phyloP scores from a whole-genome alignment of 192 early-diverging fungal genomes.

The Lunasporangiospora selenospora region DNA sequence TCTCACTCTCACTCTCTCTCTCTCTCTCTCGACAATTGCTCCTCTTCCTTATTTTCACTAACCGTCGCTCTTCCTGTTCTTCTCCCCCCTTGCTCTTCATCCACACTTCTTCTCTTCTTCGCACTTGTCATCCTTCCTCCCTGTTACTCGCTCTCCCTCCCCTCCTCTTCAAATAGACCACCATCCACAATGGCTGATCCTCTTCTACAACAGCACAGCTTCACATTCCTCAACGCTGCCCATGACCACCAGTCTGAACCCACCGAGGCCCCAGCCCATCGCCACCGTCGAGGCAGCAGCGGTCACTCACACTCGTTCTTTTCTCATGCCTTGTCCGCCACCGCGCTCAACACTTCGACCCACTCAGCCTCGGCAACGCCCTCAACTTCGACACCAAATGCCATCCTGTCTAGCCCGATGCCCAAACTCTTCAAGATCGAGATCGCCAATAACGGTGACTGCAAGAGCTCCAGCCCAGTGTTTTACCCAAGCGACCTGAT shows the following conservation, averaged over 20 bases:
- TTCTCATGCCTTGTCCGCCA: background rate
- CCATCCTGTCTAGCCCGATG: constrained; percentile 29
- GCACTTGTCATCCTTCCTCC: background rate
- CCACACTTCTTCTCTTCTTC: background rate
- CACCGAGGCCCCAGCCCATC: background rate
- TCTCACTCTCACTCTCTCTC: background rate
- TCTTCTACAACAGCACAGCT: too few relatives aligned
- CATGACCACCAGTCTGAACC: background rate
- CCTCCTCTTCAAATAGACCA: background rate
- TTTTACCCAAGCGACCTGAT: constrained; percentile 46
- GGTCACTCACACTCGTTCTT: constrained; percentile 5
- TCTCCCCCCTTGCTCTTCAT: too few relatives aligned
- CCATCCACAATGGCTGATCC: too few relatives aligned
- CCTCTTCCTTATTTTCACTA: too few relatives aligned
- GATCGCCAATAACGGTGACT: constrained; percentile 41
- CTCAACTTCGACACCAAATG: background rate
- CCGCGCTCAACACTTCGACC: background rate
- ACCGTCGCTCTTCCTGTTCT: background rate
- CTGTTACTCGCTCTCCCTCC: constrained; percentile 6
- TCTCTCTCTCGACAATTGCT: too few relatives aligned
- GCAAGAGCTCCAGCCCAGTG: constrained; percentile 35
- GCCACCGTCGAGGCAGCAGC: constrained; percentile 11
- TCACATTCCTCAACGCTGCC: constrained; percentile 5
- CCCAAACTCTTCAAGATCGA: constrained; percentile 46
- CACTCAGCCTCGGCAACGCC: background rate